Base-by-base conservation (phyloP, 257 asterid genomes). In the Anisodus acutangulus region DNA sequence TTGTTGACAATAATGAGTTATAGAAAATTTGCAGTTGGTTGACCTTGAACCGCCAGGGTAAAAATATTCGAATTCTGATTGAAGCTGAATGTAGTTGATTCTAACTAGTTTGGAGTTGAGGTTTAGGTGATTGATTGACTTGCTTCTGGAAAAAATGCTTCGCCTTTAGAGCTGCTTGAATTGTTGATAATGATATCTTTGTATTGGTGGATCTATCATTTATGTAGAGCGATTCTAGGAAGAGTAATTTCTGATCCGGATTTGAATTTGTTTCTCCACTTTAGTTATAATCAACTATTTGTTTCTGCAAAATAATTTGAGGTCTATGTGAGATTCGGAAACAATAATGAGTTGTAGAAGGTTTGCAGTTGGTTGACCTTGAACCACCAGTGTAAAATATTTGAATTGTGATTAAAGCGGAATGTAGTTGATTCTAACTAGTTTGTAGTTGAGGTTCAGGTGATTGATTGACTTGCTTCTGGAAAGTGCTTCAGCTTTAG, bases 381-480 rank as follows among this genome's bases (percentile, higher is more conserved):
- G 45, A 41, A 41, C 5, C 5, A 4, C 45, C 45, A 41, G 45
- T 41, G 45, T 41, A 41, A 41, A 41, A 41, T 41, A 41, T 41
- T 41, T 5, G 45, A 41, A 41, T 41, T 41, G 45, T 41, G 45
- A 41, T 41, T 41, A 41, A 41, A 41, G 45, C 45, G 45, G 45
- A 41, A 41, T 41, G 45, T 41, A 41, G 45, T 41, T 41, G 45
- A 41, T 2, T 41, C 5, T 59, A 17, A 59, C 31, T 59, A 59
- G 8, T 17, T 59, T 59, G 15, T 0, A 57, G 12, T 57, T 57
- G 19, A 57, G 19, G 45, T 41, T 41, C 12, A 49, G 43, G 63
- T 26, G 81, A 47, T 72, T 72, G 80, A 15, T 72, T 9, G 58
- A 72, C 64, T 51, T 76, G 22, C 8, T 76, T 76, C 63, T 76